A percentile compares a stretch with the other conserved stretches of the same genome.
These are phyloP conservation scores for Umbelopsis vinacea DNA, from an alignment of 192 early-diverging fungal genomes.

Conservation along the genomic window DNA sequence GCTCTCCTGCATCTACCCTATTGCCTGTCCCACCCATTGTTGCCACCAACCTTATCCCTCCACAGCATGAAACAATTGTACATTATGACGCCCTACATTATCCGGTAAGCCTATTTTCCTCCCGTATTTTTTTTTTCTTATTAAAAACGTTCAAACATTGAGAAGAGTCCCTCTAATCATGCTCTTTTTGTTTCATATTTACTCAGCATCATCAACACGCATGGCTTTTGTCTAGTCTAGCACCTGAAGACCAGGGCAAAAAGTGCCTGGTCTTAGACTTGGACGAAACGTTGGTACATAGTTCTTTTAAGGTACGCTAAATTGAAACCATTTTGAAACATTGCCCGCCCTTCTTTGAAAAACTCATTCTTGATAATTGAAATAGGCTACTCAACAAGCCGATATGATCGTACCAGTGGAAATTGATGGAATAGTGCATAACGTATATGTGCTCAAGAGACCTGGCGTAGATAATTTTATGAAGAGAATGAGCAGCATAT, in stretches of 20 bases:
- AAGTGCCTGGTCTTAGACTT: slow-evolving; percentile 97
- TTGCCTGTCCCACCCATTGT: slow-evolving; percentile 1
- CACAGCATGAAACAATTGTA: background rate
- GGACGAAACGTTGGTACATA: slow-evolving; percentile 98
- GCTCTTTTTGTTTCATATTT: background rate
- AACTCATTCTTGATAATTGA: background rate
- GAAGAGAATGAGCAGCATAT: slow-evolving; percentile 81
- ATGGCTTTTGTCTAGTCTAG: slow-evolving; percentile 66
- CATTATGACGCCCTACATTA: background rate
- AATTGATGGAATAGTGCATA: slow-evolving; percentile 88
- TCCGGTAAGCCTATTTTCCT: slow-evolving; percentile 14
- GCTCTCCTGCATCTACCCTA: background rate
- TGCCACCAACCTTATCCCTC: background rate
- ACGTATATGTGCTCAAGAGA: slow-evolving; percentile 94
- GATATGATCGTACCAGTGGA: slow-evolving; percentile 94
- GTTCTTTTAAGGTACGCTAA: slow-evolving; percentile 80
- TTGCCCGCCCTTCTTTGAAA: no score
- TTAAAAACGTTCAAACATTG: no score
- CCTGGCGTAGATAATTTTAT: slow-evolving; percentile 95
- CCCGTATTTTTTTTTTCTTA: no score
- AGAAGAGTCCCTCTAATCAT: background rate
- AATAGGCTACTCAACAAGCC: slow-evolving; percentile 61
- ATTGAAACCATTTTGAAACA: no score
- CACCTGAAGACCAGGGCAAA: slow-evolving; percentile 63
- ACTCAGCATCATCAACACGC: background rate